These are phyloP conservation scores for Chlorencoelia australis DNA, from an alignment of 2,329 filamentous ascomycete genomes.

Conservation along the genomic window DNA sequence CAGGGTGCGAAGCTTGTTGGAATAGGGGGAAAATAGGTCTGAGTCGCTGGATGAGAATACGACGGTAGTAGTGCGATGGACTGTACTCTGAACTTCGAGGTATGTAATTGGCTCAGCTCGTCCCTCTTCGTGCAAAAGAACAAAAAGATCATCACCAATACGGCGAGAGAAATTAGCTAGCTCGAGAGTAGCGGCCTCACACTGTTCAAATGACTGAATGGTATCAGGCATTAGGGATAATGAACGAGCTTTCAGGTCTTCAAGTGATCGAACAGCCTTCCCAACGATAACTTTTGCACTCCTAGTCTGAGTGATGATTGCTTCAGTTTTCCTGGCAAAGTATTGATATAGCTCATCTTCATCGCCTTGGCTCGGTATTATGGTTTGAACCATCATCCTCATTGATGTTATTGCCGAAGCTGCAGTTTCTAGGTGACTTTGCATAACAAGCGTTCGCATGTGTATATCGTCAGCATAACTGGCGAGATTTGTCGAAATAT, in stretches of 20 bases:
- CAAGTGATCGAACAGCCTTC: conserved; percentile 66
- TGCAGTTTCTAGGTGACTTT: conserved; percentile 72
- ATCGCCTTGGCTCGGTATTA: conserved; percentile 45
- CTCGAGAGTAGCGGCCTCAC: conserved; percentile 53
- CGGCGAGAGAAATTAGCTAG: conserved; percentile 56
- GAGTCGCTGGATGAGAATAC: conserved; percentile 48
- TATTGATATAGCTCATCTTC: conserved; percentile 59
- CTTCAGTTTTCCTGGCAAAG: conserved; percentile 61
- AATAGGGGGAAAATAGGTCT: conserved; percentile 61
- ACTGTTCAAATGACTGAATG: conserved; percentile 57
- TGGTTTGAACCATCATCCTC: conserved; percentile 56
- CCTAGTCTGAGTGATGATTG: conserved; percentile 63
- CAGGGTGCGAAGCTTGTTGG: conserved; percentile 55
- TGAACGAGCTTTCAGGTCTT: conserved; percentile 67
- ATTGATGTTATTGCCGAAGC: conserved; percentile 56
- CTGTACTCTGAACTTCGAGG: conserved; percentile 52
- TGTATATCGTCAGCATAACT: conserved; percentile 70
- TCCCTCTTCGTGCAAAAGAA: conserved; percentile 61
- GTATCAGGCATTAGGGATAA: conserved; percentile 63
- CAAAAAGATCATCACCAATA: conserved; percentile 55
- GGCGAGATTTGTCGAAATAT: conserved; percentile 59
- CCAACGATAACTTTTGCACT: conserved; percentile 75
- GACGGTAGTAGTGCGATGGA: conserved; percentile 44
- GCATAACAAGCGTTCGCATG: conserved; percentile 66
- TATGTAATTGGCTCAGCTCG: conserved; percentile 58